Evolutionary conservation across 352 stramenopile genomes (phyloP), one percentile per base, ranked within the genome.

Genomic region (Chrysophaeum taylorii): DNA sequence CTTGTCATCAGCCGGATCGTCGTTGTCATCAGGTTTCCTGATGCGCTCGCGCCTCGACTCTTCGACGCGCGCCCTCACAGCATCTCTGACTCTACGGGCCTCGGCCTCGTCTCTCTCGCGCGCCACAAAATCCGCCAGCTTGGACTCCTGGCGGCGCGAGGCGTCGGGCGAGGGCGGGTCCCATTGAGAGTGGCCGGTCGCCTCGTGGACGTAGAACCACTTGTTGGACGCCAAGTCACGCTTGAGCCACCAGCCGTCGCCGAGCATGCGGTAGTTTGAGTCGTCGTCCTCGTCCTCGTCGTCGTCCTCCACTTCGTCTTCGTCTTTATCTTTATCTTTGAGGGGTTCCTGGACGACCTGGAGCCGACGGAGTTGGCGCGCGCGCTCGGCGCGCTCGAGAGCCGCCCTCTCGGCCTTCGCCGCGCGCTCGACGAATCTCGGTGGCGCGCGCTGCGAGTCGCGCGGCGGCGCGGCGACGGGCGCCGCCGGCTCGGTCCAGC

Each of bases 181-280:
- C 57, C 57, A 66, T 36, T 66, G 57, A 2, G 31, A 43, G 57
- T 66, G 57, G 14, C 57, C 57, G 33, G 57, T 45, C 9, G 31
- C 31, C 33, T 16, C 57, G 57, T 66, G 15, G 57, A 66, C 57
- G 57, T 66, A 66, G 57, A 66, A 66, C 57, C 57, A 66, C 35
- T 31, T 21, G 33, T 33, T 36, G 5, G 31, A 43, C 5, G 35
- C 31, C 15, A 18, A 2, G 57, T 66, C 57, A 2, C 27, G 14
- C 57, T 66, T 66, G 12, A 66, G 57, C 57, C 57, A 66, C 57
- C 57, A 66, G 5, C 57, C 57, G 9, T 35, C 57, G 36, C 57
- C 57, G 31, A 66, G 36, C 57, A 36, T 36, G 12, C 36, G 31
- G 35, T 66, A 66, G n/a, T n/a, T n/a, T n/a, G n/a, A n/a, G 33